Evolutionary conservation across 345 rosid species (phyloP).

Genomic region (Brassica rapa): DNA sequence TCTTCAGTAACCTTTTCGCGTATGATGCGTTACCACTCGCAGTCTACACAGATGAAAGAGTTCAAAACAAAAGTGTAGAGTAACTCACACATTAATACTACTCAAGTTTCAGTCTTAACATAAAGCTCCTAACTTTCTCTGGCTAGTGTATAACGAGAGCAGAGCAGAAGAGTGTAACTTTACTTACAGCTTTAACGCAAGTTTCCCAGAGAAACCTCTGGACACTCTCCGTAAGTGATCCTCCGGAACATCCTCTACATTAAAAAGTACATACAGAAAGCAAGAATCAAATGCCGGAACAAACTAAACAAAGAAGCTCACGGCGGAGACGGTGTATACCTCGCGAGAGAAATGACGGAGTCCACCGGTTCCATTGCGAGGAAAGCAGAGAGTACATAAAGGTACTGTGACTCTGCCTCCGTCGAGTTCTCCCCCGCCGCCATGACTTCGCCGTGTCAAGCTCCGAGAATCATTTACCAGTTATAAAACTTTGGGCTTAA

Average conservation of each 20-base stretch:
- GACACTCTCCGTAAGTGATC: constrained; percentile 52
- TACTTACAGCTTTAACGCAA: constrained; percentile 62
- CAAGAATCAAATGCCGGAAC: constrained; percentile 15
- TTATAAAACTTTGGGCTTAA: not conserved
- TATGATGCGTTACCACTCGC: constrained; percentile 52
- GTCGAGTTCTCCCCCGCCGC: constrained; percentile 33
- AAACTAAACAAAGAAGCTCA: not conserved
- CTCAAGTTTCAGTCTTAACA: not conserved
- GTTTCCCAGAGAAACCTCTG: constrained; percentile 75
- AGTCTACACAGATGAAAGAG: constrained; percentile 43
- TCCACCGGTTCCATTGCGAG: constrained; percentile 75
- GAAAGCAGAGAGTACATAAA: constrained; percentile 64
- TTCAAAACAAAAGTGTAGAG: not conserved
- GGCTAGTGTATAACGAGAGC: not conserved
- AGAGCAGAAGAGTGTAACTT: constrained; percentile 13
- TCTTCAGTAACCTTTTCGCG: constrained; percentile 64
- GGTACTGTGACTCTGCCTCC: constrained; percentile 36
- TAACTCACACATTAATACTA: not conserved
- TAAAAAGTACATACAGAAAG: not conserved
- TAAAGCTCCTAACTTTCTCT: constrained; percentile 10
- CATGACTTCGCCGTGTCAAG: constrained; percentile 39
- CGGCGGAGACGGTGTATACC: constrained; percentile 42
- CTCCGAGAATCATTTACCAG: constrained; percentile 12
- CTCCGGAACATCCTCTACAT: constrained; percentile 61
- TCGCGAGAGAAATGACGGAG: constrained; percentile 52